Evolutionary conservation across 495 filamentous ascomycete species (phyloP).

Genomic region (Xylaria castorea): DNA sequence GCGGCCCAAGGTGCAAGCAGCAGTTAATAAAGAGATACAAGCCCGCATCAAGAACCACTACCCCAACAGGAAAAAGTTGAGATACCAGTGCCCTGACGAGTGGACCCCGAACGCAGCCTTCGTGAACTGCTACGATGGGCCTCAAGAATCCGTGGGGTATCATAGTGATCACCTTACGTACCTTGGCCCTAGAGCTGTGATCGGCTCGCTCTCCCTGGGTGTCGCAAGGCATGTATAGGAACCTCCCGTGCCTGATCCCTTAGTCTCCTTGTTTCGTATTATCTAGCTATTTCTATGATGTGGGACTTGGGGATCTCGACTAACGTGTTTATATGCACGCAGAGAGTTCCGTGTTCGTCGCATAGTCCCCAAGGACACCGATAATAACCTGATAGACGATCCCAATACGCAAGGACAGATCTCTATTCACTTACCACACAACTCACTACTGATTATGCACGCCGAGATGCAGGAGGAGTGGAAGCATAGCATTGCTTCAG

Average conservation of each 20-base stretch:
- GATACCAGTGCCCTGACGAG: constrained; percentile 70
- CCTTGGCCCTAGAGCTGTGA: constrained; percentile 83
- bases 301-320: no score
- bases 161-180: constrained; percentile 94
- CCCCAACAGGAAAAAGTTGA: constrained; percentile 70
- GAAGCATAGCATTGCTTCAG: constrained; percentile 80
- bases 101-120: constrained; percentile 92
- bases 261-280: no score
- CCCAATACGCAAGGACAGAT: constrained; percentile 80
- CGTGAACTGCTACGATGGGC: constrained; percentile 90
- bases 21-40: constrained; percentile 77
- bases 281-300: no score
- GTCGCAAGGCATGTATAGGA: constrained; percentile 62
- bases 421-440: constrained; percentile 90
- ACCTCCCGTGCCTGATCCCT: no score
- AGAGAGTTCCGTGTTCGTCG: constrained; percentile 84
- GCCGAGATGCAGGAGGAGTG: constrained; percentile 86
- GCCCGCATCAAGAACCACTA: constrained; percentile 68
- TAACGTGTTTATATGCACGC: no score
- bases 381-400: constrained; percentile 44
- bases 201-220: constrained; percentile 88
- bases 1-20: constrained; percentile 67
- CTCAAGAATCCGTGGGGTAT: constrained; percentile 81
- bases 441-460: constrained; percentile 92
- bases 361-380: constrained; percentile 61